Conservation (phyloP, 352 stramenopile species). For the Phytophthora cactorum region DNA sequence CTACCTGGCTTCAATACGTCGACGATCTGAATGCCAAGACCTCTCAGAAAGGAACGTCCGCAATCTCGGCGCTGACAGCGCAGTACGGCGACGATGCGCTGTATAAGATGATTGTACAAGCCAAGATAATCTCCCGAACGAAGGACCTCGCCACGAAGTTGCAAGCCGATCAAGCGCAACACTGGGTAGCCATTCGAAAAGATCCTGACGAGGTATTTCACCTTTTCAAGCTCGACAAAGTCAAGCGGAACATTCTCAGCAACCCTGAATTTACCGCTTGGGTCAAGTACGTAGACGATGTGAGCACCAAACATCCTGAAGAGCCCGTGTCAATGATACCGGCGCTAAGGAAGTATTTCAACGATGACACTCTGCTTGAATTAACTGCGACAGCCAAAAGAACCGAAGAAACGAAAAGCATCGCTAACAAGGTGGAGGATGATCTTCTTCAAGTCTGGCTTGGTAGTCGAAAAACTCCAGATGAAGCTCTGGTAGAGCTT, state of each 20-base stretch:
- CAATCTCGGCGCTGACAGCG: background rate
- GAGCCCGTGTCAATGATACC: background rate
- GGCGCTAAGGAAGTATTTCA: background rate
- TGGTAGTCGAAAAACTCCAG: too few species aligned
- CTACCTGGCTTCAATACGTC: background rate
- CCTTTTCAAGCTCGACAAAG: too few species aligned
- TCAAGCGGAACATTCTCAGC: background rate
- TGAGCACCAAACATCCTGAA: slow-evolving; percentile 3
- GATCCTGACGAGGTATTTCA: too few species aligned
- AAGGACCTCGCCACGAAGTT: background rate
- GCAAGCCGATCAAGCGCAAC: too few species aligned
- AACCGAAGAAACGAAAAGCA: too few species aligned
- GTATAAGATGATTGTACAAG: background rate
- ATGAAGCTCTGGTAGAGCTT: too few species aligned
- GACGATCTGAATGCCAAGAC: slow-evolving; percentile 7
- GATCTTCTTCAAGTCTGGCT: too few species aligned
- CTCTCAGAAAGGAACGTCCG: background rate
- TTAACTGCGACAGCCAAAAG: too few species aligned
- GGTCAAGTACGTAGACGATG: slow-evolving; percentile 14
- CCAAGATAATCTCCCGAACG: background rate
- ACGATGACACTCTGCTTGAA: background rate
- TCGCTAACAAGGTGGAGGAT: too few species aligned
- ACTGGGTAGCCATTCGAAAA: too few species aligned
- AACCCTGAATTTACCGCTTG: background rate
- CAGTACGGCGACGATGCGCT: background rate